Conservation (phyloP, 1,284 basidiomycete genomes). For the Cutaneotrichosporon cutaneum region DNA sequence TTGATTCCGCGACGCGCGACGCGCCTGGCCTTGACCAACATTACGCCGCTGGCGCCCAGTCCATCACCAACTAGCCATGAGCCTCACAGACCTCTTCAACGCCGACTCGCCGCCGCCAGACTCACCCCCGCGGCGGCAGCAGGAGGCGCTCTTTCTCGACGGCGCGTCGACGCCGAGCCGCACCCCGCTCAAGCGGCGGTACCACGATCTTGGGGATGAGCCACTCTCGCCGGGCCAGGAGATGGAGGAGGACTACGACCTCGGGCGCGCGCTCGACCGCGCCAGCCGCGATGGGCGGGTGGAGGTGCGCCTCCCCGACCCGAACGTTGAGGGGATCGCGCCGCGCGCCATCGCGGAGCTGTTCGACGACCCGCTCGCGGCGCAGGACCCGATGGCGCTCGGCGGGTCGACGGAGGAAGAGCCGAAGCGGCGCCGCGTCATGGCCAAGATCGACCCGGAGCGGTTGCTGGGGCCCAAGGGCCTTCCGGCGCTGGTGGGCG, state of each 20-base stretch:
- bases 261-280: not conserved
- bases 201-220: not conserved
- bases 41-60: slow-evolving; percentile 1
- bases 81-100: slow-evolving; percentile 33
- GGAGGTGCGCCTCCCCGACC: not conserved
- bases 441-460: slow-evolving; percentile 69
- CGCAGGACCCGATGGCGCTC: slow-evolving; percentile 16
- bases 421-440: slow-evolving; percentile 58
- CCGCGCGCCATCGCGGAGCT: slow-evolving; percentile 7
- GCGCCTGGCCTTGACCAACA: slow-evolving; percentile 7
- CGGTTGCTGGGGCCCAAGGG: slow-evolving; percentile 67
- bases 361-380: slow-evolving; percentile 15
- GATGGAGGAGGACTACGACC: not conserved
- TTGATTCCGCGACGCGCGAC: slow-evolving; percentile 9
- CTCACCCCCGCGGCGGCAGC: not conserved
- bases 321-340: not conserved
- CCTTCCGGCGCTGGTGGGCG: slow-evolving; percentile 70
- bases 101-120: slow-evolving; percentile 31
- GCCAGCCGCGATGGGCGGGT: not conserved
- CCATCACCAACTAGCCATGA: not conserved
- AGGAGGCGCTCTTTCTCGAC: slow-evolving; percentile 12
- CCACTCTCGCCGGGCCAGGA: not conserved
- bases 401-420: slow-evolving; percentile 29
- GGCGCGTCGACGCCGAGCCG: not conserved
- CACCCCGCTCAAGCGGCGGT: slow-evolving; percentile 1